Percentiles rank a stretch among this genome's conserved stretches.
Conservation (phyloP, 2,329 filamentous ascomycete species). For the Trichoderma semiorbis region DNA sequence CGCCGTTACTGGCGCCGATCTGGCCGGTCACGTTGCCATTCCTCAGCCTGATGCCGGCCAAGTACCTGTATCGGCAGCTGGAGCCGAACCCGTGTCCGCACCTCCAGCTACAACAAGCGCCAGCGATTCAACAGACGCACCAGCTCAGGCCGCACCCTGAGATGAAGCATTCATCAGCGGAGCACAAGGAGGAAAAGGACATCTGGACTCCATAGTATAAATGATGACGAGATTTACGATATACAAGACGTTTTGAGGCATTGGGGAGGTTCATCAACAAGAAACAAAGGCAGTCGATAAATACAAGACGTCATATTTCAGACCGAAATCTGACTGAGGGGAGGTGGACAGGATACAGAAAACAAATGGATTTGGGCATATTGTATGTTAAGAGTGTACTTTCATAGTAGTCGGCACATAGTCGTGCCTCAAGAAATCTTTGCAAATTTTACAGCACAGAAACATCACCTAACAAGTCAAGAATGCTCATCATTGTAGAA, state of each 20-base stretch:
- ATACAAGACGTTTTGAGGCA: background rate
- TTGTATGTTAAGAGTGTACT: background rate
- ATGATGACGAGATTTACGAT: background rate
- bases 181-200: background rate
- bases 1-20: background rate
- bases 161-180: background rate
- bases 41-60: background rate
- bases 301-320: background rate
- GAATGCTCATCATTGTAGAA: background rate
- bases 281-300: background rate
- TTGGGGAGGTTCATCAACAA: background rate
- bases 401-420: background rate
- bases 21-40: background rate
- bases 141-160: background rate
- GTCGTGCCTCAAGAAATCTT: background rate
- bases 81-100: background rate
- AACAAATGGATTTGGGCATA: background rate
- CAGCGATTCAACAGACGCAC: background rate
- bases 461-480: background rate
- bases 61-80: background rate
- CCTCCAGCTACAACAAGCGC: background rate
- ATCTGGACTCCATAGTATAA: background rate
- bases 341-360: background rate
- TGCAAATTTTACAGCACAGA: background rate
- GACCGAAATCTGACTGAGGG: background rate